These are phyloP conservation scores for Passalora sequoiae DNA, from an alignment of 2,329 filamentous ascomycete species.

Conservation along the genomic window DNA sequence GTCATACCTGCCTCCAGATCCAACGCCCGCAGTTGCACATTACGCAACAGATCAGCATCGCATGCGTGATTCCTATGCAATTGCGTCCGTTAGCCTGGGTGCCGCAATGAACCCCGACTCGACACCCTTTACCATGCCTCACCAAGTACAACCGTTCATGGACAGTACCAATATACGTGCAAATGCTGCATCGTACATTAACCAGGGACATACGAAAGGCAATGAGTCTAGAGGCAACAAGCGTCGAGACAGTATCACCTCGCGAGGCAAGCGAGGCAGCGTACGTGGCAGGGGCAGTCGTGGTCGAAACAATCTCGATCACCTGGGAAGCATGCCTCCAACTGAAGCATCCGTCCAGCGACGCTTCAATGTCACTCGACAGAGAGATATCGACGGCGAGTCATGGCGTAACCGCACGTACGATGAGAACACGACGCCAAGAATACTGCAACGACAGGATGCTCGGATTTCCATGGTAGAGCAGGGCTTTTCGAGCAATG, in stretches of 20 bases:
- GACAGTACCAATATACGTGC: not conserved
- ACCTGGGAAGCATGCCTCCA: not conserved
- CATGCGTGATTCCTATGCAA: not conserved
- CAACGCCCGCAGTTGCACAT: not conserved
- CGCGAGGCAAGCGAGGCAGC: slow-evolving; percentile 4
- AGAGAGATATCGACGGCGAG: not conserved
- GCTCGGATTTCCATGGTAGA: not conserved
- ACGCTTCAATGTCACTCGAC: not conserved
- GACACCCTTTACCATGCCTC: not conserved
- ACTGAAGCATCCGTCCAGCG: not conserved
- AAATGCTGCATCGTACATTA: not conserved
- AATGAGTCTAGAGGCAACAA: not conserved
- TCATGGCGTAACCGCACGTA: not conserved
- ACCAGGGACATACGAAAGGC: not conserved
- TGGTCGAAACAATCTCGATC: not conserved
- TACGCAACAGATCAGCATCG: too few species aligned
- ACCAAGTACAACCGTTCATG: not conserved
- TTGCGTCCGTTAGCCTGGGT: too few species aligned
- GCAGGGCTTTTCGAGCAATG: not conserved
- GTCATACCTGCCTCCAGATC: not conserved
- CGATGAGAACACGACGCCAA: not conserved
- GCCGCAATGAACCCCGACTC: not conserved
- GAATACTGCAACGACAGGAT: slow-evolving; percentile 1
- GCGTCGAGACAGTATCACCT: slow-evolving; percentile 4
- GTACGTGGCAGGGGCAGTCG: slow-evolving; percentile 3